phyloP scores from a whole-genome alignment of 208 protist species.

The Crithidia fasciculata region DNA sequence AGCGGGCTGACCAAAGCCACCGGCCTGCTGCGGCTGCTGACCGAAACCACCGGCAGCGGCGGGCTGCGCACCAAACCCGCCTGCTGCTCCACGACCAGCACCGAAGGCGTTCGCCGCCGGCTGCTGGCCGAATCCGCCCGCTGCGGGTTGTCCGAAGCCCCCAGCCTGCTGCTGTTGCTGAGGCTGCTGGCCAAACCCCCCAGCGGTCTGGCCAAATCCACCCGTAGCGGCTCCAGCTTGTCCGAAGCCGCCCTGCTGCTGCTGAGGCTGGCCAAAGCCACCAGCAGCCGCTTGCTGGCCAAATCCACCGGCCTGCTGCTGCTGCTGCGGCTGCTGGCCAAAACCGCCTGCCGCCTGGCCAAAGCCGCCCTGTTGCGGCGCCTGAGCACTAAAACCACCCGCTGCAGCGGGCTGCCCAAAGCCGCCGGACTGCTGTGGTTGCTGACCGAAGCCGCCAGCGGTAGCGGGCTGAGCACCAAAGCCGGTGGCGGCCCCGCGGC shows the following conservation, averaged over 20 bases:
- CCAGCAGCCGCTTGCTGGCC: slow-evolving; percentile 22
- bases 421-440: slow-evolving; percentile 1
- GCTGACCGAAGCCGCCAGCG: slow-evolving; percentile 28
- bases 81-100: background rate
- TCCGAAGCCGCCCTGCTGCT: slow-evolving; percentile 9
- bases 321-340: slow-evolving; percentile 12
- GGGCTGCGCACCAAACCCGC: background rate
- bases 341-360: slow-evolving; percentile 38
- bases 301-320: slow-evolving; percentile 29
- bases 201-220: slow-evolving; percentile 26
- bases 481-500: background rate
- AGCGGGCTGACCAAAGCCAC: slow-evolving; percentile 39
- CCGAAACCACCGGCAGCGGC: slow-evolving; percentile 24
- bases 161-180: slow-evolving; percentile 8
- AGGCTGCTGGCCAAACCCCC: slow-evolving; percentile 3
- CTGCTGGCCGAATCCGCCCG: slow-evolving; percentile 15
- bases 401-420: slow-evolving; percentile 4
- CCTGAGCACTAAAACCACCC: background rate
- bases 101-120: slow-evolving; percentile 3
- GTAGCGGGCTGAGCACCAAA: slow-evolving; percentile 1
- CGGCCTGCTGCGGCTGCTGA: too few species aligned
- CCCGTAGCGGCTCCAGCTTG: background rate
- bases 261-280: slow-evolving; percentile 38
- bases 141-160: slow-evolving; percentile 25
- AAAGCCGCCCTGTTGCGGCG: slow-evolving; percentile 29